phyloP scores from a whole-genome alignment of 331 rosid species.

The Cydonia oblonga region DNA sequence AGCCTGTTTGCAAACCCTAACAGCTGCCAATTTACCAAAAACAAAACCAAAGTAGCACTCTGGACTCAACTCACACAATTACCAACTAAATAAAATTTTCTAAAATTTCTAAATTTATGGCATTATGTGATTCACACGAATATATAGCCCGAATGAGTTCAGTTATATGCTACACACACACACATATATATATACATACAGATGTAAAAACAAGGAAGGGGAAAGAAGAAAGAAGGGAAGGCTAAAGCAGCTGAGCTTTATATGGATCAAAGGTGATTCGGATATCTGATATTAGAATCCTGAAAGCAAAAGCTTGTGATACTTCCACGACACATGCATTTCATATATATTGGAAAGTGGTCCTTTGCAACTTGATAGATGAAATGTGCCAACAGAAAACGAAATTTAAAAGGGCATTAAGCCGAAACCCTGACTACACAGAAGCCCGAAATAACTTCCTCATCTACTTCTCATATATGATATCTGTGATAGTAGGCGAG shows the following conservation, averaged over 20 bases:
- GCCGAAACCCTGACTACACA: background rate
- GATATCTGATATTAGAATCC: constrained; percentile 8
- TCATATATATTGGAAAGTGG: background rate
- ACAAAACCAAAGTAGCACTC: background rate
- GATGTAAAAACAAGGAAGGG: background rate
- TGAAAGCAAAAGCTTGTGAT: constrained; percentile 16
- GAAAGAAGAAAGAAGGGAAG: background rate
- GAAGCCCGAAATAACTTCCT: background rate
- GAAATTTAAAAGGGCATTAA: background rate
- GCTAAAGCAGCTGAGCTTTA: background rate
- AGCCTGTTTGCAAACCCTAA: background rate
- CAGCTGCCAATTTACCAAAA: background rate
- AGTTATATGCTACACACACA: background rate
- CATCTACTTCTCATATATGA: background rate
- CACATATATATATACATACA: background rate
- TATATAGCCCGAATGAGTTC: background rate
- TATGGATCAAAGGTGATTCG: constrained; percentile 16
- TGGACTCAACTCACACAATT: background rate
- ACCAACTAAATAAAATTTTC: no score
- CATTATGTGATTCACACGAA: background rate
- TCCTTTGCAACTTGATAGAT: background rate
- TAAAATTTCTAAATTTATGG: no score
- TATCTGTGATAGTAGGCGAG: background rate
- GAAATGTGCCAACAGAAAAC: background rate
- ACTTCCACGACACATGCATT: constrained; percentile 1